Percentiles rank a stretch among this genome's conserved stretches.
Conservation (phyloP, 1,284 basidiomycete species). For the Rhodotorula sp. region DNA sequence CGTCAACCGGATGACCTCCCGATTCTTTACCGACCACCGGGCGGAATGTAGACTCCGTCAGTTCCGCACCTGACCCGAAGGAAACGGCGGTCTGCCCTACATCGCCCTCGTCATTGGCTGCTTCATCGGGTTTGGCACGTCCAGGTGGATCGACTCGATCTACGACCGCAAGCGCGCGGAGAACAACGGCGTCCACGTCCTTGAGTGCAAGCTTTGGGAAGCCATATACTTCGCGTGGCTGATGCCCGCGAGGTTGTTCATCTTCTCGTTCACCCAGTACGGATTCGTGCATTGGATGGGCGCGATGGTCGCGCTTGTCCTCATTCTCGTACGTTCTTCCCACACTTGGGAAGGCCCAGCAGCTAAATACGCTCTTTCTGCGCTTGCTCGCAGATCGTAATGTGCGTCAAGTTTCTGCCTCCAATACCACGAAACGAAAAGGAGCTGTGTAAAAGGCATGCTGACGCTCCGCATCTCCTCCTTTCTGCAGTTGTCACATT, state of each 20-base stretch:
- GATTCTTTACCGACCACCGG: neutral
- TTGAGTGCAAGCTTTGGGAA: conserved; percentile 37
- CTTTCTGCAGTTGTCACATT: conserved; percentile 36
- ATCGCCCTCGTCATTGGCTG: conserved; percentile 46
- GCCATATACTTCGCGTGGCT: conserved; percentile 36
- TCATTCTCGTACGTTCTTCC: conserved; percentile 29
- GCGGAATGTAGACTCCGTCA: neutral
- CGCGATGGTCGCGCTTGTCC: conserved; percentile 39
- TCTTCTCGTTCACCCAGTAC: conserved; percentile 44
- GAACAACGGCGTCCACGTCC: conserved; percentile 31
- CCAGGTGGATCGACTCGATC: conserved; percentile 42
- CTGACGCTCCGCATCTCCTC: too few relatives aligned
- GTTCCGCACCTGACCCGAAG: conserved; percentile 45
- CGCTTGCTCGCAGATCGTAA: neutral
- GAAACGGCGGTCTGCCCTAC: conserved; percentile 47
- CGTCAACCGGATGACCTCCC: neutral
- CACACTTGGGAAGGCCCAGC: neutral
- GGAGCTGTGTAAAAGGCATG: too few relatives aligned
- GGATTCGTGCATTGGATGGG: conserved; percentile 37
- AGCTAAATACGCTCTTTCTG: neutral
- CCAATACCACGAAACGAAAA: neutral
- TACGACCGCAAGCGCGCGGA: conserved; percentile 34
- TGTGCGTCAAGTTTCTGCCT: neutral
- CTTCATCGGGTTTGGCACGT: conserved; percentile 43
- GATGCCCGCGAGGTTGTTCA: conserved; percentile 27